Percentiles rank a stretch among this genome's conserved stretches.
phyloP scores from a whole-genome alignment of 441 rosid genomes.

The Mallotus repandus region DNA sequence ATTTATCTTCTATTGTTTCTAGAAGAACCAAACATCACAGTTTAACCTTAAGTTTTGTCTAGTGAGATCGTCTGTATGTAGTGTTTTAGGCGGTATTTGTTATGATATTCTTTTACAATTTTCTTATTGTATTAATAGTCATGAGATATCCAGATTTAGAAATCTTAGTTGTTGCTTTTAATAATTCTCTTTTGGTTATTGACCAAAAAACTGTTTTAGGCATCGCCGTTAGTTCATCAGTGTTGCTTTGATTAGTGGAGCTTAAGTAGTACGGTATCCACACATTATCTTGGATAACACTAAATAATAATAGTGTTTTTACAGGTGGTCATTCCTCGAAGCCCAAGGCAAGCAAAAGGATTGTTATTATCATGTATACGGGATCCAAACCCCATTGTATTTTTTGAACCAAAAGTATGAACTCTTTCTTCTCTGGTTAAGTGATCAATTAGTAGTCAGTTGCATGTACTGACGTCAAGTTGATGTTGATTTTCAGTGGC shows the following conservation, averaged over 20 bases:
- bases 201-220: not conserved
- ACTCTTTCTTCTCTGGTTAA: not conserved
- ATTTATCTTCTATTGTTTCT: not conserved
- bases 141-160: too few species aligned
- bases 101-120: too few species aligned
- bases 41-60: constrained; percentile 9
- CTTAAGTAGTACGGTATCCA: not conserved
- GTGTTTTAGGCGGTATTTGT: too few species aligned
- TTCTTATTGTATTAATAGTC: too few species aligned
- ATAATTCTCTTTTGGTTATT: too few species aligned
- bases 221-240: not conserved
- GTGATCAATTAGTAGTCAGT: constrained; percentile 1
- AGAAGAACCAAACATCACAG: not conserved
- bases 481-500: constrained; percentile 59
- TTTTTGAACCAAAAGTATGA: constrained; percentile 84
- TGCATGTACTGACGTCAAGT: constrained; percentile 12
- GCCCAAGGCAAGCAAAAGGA: constrained; percentile 87
- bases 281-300: constrained; percentile 1
- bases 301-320: not conserved
- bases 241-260: not conserved
- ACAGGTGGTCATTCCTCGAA: constrained; percentile 86
- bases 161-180: too few species aligned
- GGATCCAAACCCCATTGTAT: constrained; percentile 82
- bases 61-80: not conserved
- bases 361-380: constrained; percentile 71